Evolutionary conservation across 2,329 filamentous ascomycete genomes (phyloP).

Genomic region (Claviceps digitariae): DNA sequence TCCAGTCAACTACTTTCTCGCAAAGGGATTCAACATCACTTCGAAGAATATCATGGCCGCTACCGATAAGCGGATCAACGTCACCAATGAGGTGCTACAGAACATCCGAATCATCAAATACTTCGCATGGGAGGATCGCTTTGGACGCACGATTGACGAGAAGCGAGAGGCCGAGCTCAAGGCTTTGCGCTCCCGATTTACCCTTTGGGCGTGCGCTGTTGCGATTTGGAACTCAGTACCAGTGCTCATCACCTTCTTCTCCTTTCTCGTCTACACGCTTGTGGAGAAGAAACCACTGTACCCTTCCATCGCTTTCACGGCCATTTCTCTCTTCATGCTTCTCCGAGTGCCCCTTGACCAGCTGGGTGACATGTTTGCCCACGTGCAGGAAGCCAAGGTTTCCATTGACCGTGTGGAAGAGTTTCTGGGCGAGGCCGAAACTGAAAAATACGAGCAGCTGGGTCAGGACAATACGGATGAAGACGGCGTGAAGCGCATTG

Average conservation of each 20-base stretch:
- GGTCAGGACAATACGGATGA: conserved; percentile 55
- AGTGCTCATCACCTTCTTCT: conserved; percentile 89
- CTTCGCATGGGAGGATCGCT: conserved; percentile 95
- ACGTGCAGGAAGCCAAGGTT: conserved; percentile 94
- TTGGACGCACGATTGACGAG: conserved; percentile 74
- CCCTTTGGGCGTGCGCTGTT: conserved; percentile 82
- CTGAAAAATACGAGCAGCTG: conserved; percentile 84
- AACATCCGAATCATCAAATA: conserved; percentile 99
- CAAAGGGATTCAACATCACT: conserved; percentile 68
- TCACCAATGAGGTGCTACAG: conserved; percentile 91
- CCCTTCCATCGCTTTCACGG: conserved; percentile 89
- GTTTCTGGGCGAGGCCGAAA: conserved; percentile 86
- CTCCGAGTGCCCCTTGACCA: conserved; percentile 89
- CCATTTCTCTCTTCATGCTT: conserved; percentile 88
- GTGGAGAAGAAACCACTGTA: conserved; percentile 81
- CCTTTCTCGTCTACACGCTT: conserved; percentile 84
- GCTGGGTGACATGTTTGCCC: conserved; percentile 95
- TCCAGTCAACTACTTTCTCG: conserved; percentile 81
- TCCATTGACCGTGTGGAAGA: conserved; percentile 94
- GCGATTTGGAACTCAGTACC: conserved; percentile 96
- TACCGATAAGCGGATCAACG: conserved; percentile 90
- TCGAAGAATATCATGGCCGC: conserved; percentile 87
- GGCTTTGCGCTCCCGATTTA: conserved; percentile 67
- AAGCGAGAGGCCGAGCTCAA: conserved; percentile 70
- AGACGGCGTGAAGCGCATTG: conserved; percentile 60